phyloP scores from a whole-genome alignment of 1,139 yeast genomes.

The Saccharomyces hybrid region DNA sequence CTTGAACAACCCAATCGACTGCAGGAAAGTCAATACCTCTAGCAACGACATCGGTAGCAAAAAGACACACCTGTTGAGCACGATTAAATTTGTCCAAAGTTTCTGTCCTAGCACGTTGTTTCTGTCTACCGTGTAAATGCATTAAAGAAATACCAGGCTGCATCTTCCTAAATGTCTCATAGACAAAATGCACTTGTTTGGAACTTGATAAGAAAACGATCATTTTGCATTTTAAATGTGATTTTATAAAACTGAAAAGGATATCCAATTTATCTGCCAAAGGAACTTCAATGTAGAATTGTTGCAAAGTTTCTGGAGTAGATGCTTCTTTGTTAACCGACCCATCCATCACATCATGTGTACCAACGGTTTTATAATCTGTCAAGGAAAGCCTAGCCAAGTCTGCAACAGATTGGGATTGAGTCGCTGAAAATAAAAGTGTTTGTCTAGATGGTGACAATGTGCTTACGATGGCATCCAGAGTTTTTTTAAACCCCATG shows the following conservation, averaged over 20 bases:
- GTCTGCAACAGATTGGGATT: conserved; percentile 78
- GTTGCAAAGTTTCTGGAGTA: conserved; percentile 81
- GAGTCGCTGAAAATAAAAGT: conserved; percentile 85
- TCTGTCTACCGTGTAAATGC: conserved; percentile 92
- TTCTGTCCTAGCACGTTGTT: conserved; percentile 87
- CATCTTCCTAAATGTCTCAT: conserved; percentile 80
- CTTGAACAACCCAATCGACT: conserved; percentile 94
- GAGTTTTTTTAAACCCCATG: conserved; percentile 88
- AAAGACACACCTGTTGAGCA: conserved; percentile 79
- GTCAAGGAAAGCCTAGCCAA: conserved; percentile 81
- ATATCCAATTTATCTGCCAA: conserved; percentile 78
- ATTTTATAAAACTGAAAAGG: conserved; percentile 84
- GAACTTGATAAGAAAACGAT: conserved; percentile 87
- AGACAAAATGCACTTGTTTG: conserved; percentile 89
- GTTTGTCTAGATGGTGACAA: conserved; percentile 86
- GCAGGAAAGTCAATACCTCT: conserved; percentile 97
- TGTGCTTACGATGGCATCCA: conserved; percentile 78
- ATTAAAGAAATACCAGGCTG: conserved; percentile 94
- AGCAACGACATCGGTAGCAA: conserved; percentile 96
- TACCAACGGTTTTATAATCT: conserved; percentile 68
- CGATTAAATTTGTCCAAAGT: conserved; percentile 78
- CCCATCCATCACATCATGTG: conserved; percentile 32
- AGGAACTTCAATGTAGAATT: conserved; percentile 64
- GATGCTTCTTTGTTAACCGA: conserved; percentile 38
- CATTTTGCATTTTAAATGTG: conserved; percentile 79